Evolutionary conservation across 2,329 filamentous ascomycete genomes (phyloP).

Genomic region (Trichothecium sympodiale): DNA sequence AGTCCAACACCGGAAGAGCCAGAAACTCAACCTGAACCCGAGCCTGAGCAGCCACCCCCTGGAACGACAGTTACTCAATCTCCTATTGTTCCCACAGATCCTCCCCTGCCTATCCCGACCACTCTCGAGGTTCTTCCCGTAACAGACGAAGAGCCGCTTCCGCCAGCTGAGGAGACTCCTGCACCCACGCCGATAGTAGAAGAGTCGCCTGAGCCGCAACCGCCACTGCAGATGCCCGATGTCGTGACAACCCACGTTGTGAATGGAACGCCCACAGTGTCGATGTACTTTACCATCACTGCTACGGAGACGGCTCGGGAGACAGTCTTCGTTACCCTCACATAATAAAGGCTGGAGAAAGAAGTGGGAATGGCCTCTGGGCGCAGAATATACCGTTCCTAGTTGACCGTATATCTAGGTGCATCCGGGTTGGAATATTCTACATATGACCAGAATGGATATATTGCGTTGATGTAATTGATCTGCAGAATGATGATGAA

Average conservation of each 20-base stretch:
- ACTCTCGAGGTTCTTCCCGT: conserved; percentile 11
- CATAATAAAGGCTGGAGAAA: too few species aligned
- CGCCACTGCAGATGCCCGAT: conserved; percentile 8
- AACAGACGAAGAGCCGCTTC: conserved; percentile 9
- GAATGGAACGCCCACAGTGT: conserved; percentile 22
- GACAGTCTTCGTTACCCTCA: conserved; percentile 10
- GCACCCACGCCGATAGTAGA: neutral
- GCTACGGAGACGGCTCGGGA: conserved; percentile 15
- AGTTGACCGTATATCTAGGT: too few species aligned
- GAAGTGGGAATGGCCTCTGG: too few species aligned
- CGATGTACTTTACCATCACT: conserved; percentile 22
- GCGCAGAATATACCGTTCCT: too few species aligned
- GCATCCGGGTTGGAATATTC: too few species aligned
- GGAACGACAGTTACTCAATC: conserved; percentile 2
- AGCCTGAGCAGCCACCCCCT: conserved; percentile 1
- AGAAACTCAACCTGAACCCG: neutral
- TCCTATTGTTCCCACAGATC: conserved; percentile 1
- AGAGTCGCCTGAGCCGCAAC: neutral
- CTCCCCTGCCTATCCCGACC: conserved; percentile 4
- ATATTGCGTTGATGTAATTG: too few species aligned
- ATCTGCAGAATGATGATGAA: too few species aligned
- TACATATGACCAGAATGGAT: too few species aligned
- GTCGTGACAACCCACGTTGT: conserved; percentile 11
- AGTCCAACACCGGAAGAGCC: neutral
- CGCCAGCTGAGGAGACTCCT: neutral